Percentiles rank a stretch among this genome's conserved stretches.
Conservation (phyloP, 1,284 basidiomycete species). For the Fomitopsis pinicola region DNA sequence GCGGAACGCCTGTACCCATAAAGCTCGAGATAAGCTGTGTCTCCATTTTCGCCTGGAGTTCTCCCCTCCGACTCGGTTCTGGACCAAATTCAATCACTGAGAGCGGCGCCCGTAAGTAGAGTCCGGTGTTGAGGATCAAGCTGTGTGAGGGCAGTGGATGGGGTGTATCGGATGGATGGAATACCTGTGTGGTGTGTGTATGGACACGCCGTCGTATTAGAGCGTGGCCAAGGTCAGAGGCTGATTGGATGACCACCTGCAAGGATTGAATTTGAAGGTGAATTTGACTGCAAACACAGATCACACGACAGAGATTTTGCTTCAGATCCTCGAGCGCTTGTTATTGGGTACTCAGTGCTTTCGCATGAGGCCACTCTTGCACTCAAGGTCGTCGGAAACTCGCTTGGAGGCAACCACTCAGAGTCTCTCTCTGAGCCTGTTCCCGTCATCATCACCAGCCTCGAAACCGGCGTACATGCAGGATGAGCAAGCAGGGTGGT, state of each 20-base stretch:
- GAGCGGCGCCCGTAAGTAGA: too few species aligned
- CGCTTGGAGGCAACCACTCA: not conserved
- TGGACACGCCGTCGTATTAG: too few species aligned
- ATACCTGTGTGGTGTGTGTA: too few species aligned
- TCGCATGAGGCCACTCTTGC: not conserved
- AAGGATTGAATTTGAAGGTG: not conserved
- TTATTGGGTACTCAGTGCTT: not conserved
- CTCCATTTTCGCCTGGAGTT: not conserved
- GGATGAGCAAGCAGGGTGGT: conserved; percentile 38
- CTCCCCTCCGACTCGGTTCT: not conserved
- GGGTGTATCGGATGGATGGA: too few species aligned
- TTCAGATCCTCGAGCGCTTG: not conserved
- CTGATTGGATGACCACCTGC: not conserved
- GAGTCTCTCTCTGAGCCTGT: not conserved
- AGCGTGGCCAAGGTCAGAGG: not conserved
- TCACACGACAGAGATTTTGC: not conserved
- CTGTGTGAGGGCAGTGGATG: too few species aligned
- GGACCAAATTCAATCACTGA: not conserved
- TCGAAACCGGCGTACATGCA: not conserved
- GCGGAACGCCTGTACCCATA: not conserved
- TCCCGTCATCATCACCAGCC: not conserved
- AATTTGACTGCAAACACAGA: not conserved
- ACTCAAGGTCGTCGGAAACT: not conserved
- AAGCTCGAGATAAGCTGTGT: not conserved
- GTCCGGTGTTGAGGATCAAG: too few species aligned